Base-by-base conservation (phyloP, 495 filamentous ascomycete species). In the Aspergillus leporis region DNA sequence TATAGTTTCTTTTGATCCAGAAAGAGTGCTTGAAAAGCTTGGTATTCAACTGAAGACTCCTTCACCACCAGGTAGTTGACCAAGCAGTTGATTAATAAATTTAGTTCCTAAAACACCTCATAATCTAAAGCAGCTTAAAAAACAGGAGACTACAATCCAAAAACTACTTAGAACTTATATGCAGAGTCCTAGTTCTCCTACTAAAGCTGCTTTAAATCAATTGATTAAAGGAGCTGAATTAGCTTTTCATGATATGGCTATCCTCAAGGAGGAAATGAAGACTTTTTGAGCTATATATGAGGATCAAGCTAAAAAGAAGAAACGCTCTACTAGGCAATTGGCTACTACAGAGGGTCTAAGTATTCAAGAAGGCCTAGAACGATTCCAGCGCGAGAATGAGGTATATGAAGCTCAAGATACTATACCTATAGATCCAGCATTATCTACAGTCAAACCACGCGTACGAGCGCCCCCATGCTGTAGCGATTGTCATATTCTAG, bases 391-490 rank as follows among this genome's bases (percentile, higher is more conserved):
- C 18, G 43, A 36, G 41, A 49, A 56, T 49, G 21, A 56, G 54
- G 28, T 49, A 14, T 4, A 49, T 23, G 19, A 58, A 51, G 45
- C 45, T 30, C 13, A 34, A 40, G 19, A 31, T 51, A 50, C 45
- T 23, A 3, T 50, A 28, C 23, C 55, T 50, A 36, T 18, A 36
- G 46, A 51, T 50, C 21, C 46, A 21, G 45, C 45, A 16, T 7
- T 34, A 1, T 34, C 32, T 25, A 21, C 32, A 58, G n/a, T 19
- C 28, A 31, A 19, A 25, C 31, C 18, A n/a, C 46, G 43, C 43
- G n/a, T 58, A 58, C 55, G 31, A 49, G 55, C 46, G 46, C 55
- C 55, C 16, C 46, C 55, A 31, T 31, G 46, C 25, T 58, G 55
- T 30, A 58, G 55, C 51, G 31, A 58, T 40, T 58, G 46, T 38